These are phyloP conservation scores for Umbilicaria muhlenbergii DNA, from an alignment of 495 filamentous ascomycete genomes.

Conservation along the genomic window DNA sequence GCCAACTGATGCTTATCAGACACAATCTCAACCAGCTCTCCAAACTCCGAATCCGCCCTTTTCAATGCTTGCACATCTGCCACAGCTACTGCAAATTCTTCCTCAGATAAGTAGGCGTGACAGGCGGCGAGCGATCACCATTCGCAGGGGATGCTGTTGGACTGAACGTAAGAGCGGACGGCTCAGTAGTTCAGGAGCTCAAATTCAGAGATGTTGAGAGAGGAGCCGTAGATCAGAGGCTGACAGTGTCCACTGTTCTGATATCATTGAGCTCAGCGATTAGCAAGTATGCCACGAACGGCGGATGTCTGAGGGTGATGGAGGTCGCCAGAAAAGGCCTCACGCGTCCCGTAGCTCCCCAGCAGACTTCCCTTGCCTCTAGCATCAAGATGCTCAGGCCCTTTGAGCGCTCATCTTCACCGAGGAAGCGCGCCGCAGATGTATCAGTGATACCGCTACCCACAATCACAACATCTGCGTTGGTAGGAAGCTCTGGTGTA, in stretches of 20 bases:
- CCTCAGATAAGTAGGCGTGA: conserved; percentile 34
- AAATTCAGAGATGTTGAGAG: conserved; percentile 39
- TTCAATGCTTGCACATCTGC: conserved; percentile 25
- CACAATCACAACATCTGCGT: conserved; percentile 51
- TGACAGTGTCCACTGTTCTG: conserved; percentile 67
- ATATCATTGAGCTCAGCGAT: not conserved
- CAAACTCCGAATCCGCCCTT: conserved; percentile 35
- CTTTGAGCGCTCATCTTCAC: conserved; percentile 23
- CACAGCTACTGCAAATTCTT: conserved; percentile 29
- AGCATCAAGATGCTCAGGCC: conserved; percentile 46
- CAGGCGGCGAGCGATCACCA: conserved; percentile 35
- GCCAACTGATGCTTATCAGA: conserved; percentile 15
- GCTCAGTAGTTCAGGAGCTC: conserved; percentile 43
- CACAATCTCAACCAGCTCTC: conserved; percentile 10
- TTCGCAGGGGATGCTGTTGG: conserved; percentile 43
- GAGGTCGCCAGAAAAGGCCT: not conserved
- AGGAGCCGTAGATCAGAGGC: conserved; percentile 37
- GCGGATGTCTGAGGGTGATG: not conserved
- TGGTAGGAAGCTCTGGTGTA: conserved; percentile 39
- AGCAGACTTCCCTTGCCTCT: conserved; percentile 65
- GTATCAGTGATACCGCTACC: conserved; percentile 60
- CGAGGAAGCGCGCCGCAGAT: conserved; percentile 47
- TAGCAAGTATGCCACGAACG: not conserved
- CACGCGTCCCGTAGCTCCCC: conserved; percentile 59
- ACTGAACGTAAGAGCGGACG: conserved; percentile 32